Conservation (phyloP, 345 rosid species). For the Physaria fendleri region DNA sequence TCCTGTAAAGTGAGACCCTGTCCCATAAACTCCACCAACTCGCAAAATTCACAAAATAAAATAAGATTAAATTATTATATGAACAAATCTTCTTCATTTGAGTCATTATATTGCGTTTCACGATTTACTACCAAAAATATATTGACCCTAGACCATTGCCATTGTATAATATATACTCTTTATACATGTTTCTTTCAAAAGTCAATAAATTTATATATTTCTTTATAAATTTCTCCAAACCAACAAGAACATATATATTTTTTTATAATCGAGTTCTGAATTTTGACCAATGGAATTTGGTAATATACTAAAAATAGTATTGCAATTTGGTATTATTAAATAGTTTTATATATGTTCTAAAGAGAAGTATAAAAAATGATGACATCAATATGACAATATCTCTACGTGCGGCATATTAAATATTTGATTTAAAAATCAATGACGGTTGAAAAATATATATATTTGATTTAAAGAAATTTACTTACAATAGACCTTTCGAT, state of each 20-base stretch:
- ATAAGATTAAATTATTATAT: neutral
- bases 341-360: neutral
- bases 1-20: too few species aligned
- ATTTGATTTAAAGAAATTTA: neutral
- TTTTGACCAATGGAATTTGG: conserved; percentile 1
- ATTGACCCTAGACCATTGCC: neutral
- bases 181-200: neutral
- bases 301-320: neutral
- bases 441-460: too few species aligned
- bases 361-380: too few species aligned
- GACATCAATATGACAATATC: too few species aligned
- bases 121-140: too few species aligned
- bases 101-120: too few species aligned
- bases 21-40: too few species aligned
- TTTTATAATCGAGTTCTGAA: neutral
- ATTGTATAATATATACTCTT: neutral
- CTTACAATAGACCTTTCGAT: neutral
- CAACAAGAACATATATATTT: neutral
- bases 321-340: neutral
- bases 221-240: neutral
- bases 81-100: neutral
- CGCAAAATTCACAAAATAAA: too few species aligned
- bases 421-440: too few species aligned
- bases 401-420: neutral
- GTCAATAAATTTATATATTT: neutral